Evolutionary conservation across 1,284 basidiomycete species (phyloP), one percentile per base, ranked within the genome.

Genomic region (Ganoderma leucocontextum): DNA sequence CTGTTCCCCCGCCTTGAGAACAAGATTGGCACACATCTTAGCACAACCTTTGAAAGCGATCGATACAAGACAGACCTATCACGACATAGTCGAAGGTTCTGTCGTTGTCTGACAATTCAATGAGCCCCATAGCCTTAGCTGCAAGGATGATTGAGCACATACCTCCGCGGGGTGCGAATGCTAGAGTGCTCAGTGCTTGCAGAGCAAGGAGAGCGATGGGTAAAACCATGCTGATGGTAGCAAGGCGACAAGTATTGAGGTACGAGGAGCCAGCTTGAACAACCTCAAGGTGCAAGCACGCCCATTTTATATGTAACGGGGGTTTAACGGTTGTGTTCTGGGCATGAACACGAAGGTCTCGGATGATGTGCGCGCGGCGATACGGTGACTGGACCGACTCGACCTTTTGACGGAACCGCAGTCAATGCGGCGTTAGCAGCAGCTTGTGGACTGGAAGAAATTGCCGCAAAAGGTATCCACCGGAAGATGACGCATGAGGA

Each of bases 1-100:
- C 62, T 2, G 53, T 63, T 39, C 66, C 66, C 3, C 66, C 66
- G 35, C 66, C 66, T 67, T 39, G 38, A 12, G 38, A 25, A 25
- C 3, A 7, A 3, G 7, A 17, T 22, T 39, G 35, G 25, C 2
- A 22, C 0, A 33, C 12, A 13, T 49, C n/a, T n/a, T 38, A 61
- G 38, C 29, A 33, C 10, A 19, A 1, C n/a, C 15, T 55, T 6
- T 8, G 8, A 2, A 25, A 4, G 17, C 4, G 2, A 44, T n/a
- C 9, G 10, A 13, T 47, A 19, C 2, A 36, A 36, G 29, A 25
- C 60, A 15, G 10, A 55, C 65, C 65, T 35, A 66, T 42, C 15
- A 66, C 35, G 42, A 66, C 60, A 41, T 66, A 66, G 36, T 66
- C 65, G 39, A 66, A 66, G 7, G 53, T 47, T 55, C 36, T 49